Evolutionary conservation across 1,284 basidiomycete genomes (phyloP).

Genomic region (Sporisorium sorghi): DNA sequence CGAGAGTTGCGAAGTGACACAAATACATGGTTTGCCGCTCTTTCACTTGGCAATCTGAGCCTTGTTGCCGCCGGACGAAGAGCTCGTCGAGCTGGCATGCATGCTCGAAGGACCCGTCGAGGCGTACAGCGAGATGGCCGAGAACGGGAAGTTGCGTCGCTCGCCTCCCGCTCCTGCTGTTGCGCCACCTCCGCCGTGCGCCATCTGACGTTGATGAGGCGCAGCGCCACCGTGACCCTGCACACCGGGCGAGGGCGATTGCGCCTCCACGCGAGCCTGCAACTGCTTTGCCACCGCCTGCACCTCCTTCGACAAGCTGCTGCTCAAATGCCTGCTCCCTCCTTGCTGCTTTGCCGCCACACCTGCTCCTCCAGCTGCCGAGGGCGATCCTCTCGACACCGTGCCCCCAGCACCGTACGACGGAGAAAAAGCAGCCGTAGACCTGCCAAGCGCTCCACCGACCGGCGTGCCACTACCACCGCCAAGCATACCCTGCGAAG

Average conservation of each 20-base stretch:
- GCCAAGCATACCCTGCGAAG: conserved; percentile 7
- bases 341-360: not conserved
- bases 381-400: conserved; percentile 17
- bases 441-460: conserved; percentile 8
- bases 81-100: conserved; percentile 29
- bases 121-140: conserved; percentile 47
- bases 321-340: conserved; percentile 15
- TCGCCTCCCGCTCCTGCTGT: conserved; percentile 23
- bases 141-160: conserved; percentile 36
- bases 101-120: conserved; percentile 28
- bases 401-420: not conserved
- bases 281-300: conserved; percentile 46
- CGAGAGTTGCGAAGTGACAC: not conserved
- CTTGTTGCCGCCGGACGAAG: conserved; percentile 16
- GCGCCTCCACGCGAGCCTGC: conserved; percentile 48
- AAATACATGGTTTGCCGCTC: conserved; percentile 13
- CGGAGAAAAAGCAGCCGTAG: conserved; percentile 2
- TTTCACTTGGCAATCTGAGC: conserved; percentile 26
- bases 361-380: conserved; percentile 2
- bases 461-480: conserved; percentile 6
- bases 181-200: conserved; percentile 11
- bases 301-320: conserved; percentile 44
- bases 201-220: conserved; percentile 15
- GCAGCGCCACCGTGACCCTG: conserved; percentile 7
- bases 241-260: conserved; percentile 28